phyloP scores from a whole-genome alignment of 83 land plant genomes.

The Thuja plicata region DNA sequence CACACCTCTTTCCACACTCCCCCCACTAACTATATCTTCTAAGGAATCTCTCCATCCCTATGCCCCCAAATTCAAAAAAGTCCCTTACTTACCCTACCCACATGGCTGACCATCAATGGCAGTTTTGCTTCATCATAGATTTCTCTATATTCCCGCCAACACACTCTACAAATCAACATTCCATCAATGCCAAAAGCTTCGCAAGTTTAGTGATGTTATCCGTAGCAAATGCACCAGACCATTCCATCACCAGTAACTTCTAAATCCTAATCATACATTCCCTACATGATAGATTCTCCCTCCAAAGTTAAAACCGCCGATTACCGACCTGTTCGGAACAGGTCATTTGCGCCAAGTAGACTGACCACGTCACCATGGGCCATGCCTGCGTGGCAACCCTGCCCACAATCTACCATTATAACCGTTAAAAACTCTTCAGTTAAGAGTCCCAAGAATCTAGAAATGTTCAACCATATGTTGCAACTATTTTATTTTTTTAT shows the following conservation, averaged over 20 bases:
- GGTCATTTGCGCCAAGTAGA: neutral
- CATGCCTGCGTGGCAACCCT: neutral
- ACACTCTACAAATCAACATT: neutral
- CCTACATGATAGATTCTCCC: neutral
- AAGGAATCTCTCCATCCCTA: constrained; percentile 7
- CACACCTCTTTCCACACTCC: neutral
- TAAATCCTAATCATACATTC: neutral
- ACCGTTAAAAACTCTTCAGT: too few relatives aligned
- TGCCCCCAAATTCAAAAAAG: neutral
- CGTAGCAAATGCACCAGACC: neutral
- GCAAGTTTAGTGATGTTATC: neutral
- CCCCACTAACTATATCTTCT: neutral
- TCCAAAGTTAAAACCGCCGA: neutral
- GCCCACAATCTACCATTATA: too few relatives aligned
- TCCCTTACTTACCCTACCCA: neutral
- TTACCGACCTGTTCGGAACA: neutral
- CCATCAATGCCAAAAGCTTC: neutral
- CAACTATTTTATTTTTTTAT: neutral
- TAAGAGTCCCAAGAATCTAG: too few relatives aligned
- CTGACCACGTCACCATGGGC: neutral
- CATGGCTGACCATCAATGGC: constrained; percentile 5
- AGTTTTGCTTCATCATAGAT: neutral
- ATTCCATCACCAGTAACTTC: neutral
- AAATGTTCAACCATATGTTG: neutral
- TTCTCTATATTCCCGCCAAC: neutral